Evolutionary conservation across 2,329 filamentous ascomycete species (phyloP).

Genomic region (Mycosphaerelloides madeirae): DNA sequence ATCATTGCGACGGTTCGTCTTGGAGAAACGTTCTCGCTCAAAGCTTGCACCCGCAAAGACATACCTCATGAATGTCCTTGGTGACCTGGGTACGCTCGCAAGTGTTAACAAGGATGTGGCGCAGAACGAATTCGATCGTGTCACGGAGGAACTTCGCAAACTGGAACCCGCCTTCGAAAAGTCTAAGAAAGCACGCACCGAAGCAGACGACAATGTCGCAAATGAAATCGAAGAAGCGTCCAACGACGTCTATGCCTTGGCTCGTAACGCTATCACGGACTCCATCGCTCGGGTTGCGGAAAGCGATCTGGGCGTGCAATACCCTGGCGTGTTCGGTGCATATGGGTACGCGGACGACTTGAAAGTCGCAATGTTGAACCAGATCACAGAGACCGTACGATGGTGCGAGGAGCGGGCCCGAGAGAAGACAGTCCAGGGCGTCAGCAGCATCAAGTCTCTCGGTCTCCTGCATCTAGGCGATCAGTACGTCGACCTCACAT

Average conservation of each 20-base stretch:
- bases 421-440: slow-evolving; percentile 68
- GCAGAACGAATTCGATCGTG: slow-evolving; percentile 75
- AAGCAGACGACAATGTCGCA: slow-evolving; percentile 78
- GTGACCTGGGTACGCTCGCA: slow-evolving; percentile 78
- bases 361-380: slow-evolving; percentile 84
- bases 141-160: slow-evolving; percentile 72
- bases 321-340: slow-evolving; percentile 76
- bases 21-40: slow-evolving; percentile 91
- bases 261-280: slow-evolving; percentile 66
- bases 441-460: slow-evolving; percentile 81
- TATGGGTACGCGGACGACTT: slow-evolving; percentile 93
- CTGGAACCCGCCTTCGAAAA: slow-evolving; percentile 82
- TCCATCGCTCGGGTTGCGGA: slow-evolving; percentile 75
- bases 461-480: slow-evolving; percentile 84
- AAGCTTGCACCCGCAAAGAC: slow-evolving; percentile 95
- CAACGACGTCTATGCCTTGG: slow-evolving; percentile 78
- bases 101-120: slow-evolving; percentile 84
- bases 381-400: slow-evolving; percentile 73
- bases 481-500: slow-evolving; percentile 78
- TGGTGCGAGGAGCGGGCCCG: slow-evolving; percentile 84
- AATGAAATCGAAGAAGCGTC: slow-evolving; percentile 78
- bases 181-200: slow-evolving; percentile 71
- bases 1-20: slow-evolving; percentile 83
- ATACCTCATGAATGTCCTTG: slow-evolving; percentile 87
- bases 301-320: slow-evolving; percentile 72